Base-by-base conservation (phyloP, 768 basidiomycete genomes). In the Cytidiella melzeri region DNA sequence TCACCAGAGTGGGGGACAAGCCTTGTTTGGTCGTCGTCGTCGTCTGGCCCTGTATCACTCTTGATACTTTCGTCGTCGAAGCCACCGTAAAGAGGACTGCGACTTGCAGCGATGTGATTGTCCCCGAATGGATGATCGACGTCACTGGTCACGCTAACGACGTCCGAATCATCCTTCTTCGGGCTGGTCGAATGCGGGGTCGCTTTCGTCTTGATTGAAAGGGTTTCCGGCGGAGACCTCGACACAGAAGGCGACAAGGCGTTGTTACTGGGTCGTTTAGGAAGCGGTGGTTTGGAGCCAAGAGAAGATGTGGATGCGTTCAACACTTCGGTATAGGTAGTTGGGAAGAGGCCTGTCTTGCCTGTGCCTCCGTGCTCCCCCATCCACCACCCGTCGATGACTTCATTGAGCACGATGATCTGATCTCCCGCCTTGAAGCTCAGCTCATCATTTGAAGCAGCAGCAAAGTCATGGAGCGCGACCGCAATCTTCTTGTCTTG, bases 341-440 rank as follows among this genome's bases (percentile, higher is more conserved):
- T 75, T 0, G 92, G 92, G 73, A 96, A 94, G 37, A 95, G 63
- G 12, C 92, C 92, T 45, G 75, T 80, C 53, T 72, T 73, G 1
- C 87, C 89, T 48, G 76, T 68, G 30, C 30, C 15, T 15, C 9
- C 15, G 27, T 80, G 62, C 61, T 87, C 81, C 5, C 92, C 92
- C 71, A 92, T 78, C 87, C 90, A 94, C 92, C 92, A 94, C 52
- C 81, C 91, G 53, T 89, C 87, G 27, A 91, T 70, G 1, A 92
- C 87, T 62, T 94, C 90, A 27, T 81, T 82, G 24, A 89, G 57
- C 24, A 93, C 82, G 12, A 74, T 64, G 49, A 96, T 85, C 56
- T 89, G 80, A 36, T 85, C 83, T 0, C 91, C 92, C 4, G 73
- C 69, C 50, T 69, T 75, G 69, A 95, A 84, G 38, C 75, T 75